Base-by-base conservation (phyloP, 768 basidiomycete genomes). In the Nidularia pulvinata region DNA sequence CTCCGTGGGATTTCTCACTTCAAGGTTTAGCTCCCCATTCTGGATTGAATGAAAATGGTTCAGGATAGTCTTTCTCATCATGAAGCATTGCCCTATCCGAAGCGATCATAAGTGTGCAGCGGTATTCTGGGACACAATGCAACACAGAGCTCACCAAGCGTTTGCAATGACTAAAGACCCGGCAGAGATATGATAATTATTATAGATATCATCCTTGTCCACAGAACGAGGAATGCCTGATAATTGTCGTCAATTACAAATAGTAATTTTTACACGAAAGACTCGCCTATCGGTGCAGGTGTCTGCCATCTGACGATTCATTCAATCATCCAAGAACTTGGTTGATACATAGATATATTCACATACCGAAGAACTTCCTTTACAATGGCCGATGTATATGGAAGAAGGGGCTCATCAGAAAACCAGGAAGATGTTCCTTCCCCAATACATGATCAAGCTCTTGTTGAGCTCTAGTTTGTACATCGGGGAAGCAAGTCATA, bases 151-250 rank as follows among this genome's bases (percentile, higher is more conserved):
- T n/a, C 50, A 69, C 74, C 73, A 75, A 30, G 63, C 55, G 50
- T 76, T 75, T 6, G 57, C 65, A 33, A 74, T 62, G 19, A 75
- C 65, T 2, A 73, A 54, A 1, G 75, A 62, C 14, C 67, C 76
- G 53, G 77, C 73, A 0, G 79, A 79, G 37, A 82, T 77, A 39
- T 65, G 65, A 55, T 74, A 72, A 1, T 75, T 79, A 2, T 74
- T 69, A 53, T 78, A 82, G 4, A 69, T 59, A 54, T 82, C 80
- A 46, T 82, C 78, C 52, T 69, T 64, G 6, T 59, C 65, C 6
- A 60, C 50, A 37, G 58, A 54, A 46, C 75, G 73, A 5, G 74
- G 69, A 9, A 72, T 61, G 25, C 61, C 71, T 72, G 7, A 39
- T 36, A 45, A 13, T 39, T 5, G 33, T 34, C 49, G 43, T 44